Evolutionary conservation across 495 filamentous ascomycete species (phyloP).

Genomic region (Neohortaea acidophila): DNA sequence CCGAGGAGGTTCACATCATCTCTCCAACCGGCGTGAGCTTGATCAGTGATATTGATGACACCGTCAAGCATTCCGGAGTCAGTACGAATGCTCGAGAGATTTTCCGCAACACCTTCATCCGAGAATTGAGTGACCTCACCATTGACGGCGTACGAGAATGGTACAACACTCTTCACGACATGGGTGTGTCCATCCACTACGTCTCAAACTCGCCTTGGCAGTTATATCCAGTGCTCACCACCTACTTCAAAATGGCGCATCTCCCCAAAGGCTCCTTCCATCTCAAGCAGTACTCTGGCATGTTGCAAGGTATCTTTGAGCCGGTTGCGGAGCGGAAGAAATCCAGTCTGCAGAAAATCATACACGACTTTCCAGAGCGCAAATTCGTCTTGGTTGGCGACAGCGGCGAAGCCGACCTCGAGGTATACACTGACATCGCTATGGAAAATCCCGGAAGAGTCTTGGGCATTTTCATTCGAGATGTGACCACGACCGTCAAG

Average conservation of each 20-base stretch:
- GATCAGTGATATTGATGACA: conserved; percentile 97
- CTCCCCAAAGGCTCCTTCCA: conserved; percentile 82
- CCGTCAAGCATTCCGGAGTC: conserved; percentile 91
- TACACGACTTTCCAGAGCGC: conserved; percentile 77
- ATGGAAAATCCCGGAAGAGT: conserved; percentile 68
- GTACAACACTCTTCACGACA: conserved; percentile 54
- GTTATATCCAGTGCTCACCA: conserved; percentile 72
- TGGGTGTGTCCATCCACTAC: conserved; percentile 80
- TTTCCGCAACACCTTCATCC: conserved; percentile 86
- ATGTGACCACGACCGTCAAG: conserved; percentile 64
- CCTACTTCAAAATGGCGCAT: conserved; percentile 63
- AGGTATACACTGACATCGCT: conserved; percentile 92
- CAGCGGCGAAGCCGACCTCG: conserved; percentile 89
- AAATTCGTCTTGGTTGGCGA: conserved; percentile 88
- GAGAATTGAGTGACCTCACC: conserved; percentile 63
- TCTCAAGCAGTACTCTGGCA: conserved; percentile 85
- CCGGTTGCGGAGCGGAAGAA: conserved; percentile 92
- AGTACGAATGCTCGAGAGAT: conserved; percentile 75
- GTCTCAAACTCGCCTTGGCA: conserved; percentile 95
- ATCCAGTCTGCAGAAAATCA: conserved; percentile 64
- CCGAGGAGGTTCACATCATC: conserved; percentile 57
- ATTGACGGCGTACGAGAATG: conserved; percentile 78
- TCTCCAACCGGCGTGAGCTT: conserved; percentile 74
- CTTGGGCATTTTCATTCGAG: conserved; percentile 77
- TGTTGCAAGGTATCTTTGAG: conserved; percentile 96